phyloP scores from a whole-genome alignment of 148 eudicot genomes.

The Cornus controversa region DNA sequence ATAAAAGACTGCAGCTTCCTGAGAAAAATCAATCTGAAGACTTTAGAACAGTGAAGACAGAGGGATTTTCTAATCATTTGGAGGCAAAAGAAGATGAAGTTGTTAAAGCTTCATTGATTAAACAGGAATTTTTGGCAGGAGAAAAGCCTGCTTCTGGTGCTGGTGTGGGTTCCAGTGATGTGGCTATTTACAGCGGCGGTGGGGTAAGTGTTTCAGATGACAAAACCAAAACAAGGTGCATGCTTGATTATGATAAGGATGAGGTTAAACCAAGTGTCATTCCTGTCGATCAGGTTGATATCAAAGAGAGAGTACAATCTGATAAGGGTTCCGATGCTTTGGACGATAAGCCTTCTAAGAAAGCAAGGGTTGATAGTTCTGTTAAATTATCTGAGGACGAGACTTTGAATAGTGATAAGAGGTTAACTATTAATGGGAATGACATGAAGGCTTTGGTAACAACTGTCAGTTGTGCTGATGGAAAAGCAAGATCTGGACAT shows the following conservation, averaged over 20 bases:
- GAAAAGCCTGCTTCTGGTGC: constrained; percentile 11
- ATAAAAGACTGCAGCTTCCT: constrained; percentile 17
- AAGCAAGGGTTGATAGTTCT: constrained; percentile 15
- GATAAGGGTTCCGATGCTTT: constrained; percentile 20
- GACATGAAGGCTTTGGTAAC: constrained; percentile 5
- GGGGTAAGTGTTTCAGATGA: constrained; percentile 2
- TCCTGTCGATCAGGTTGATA: constrained; percentile 5
- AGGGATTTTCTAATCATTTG: constrained; percentile 6
- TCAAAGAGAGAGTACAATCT: constrained; percentile 14
- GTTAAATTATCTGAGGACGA: constrained; percentile 3
- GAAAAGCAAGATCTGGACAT: constrained; percentile 7
- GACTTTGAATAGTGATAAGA: not conserved
- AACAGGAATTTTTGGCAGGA: not conserved
- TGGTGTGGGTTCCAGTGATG: not conserved
- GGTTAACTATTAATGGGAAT: not conserved
- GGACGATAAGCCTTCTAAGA: constrained; percentile 37
- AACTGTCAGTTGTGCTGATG: not conserved
- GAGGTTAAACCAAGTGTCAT: not conserved
- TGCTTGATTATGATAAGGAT: constrained; percentile 3
- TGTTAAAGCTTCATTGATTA: constrained; percentile 15
- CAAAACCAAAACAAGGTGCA: constrained; percentile 1
- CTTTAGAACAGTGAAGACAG: constrained; percentile 13
- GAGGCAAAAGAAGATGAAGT: constrained; percentile 12
- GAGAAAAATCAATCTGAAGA: constrained; percentile 14
- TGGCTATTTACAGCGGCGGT: constrained; percentile 5